These are phyloP conservation scores for Hypoxylon lienhwacheense DNA, from an alignment of 495 filamentous ascomycete species.

Conservation along the genomic window DNA sequence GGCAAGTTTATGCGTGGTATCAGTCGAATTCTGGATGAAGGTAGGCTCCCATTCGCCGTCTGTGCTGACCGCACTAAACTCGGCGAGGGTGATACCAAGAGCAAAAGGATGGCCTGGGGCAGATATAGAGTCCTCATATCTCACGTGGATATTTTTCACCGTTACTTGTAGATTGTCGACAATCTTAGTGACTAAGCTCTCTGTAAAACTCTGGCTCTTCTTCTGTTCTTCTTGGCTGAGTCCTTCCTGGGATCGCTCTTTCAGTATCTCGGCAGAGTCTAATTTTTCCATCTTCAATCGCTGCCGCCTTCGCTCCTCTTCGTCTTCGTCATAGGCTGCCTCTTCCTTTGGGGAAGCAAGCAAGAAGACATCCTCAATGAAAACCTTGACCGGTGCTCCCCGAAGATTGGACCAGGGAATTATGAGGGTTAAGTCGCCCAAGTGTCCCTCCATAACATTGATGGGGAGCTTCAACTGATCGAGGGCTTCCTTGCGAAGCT, in stretches of 20 bases:
- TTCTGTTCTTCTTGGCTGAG: constrained; percentile 93
- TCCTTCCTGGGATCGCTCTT: constrained; percentile 87
- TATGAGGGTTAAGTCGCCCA: constrained; percentile 83
- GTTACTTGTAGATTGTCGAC: constrained; percentile 97
- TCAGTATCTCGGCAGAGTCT: constrained; percentile 90
- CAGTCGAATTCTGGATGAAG: constrained; percentile 83
- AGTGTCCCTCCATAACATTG: constrained; percentile 93
- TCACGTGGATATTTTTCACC: constrained; percentile 95
- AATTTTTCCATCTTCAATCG: constrained; percentile 95
- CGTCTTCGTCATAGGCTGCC: constrained; percentile 86
- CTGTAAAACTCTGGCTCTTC: constrained; percentile 93
- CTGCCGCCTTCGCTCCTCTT: constrained; percentile 81
- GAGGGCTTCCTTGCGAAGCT: constrained; percentile 89
- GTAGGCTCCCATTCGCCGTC: constrained; percentile 91
- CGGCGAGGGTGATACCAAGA: constrained; percentile 84
- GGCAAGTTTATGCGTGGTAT: constrained; percentile 87
- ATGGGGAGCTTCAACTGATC: constrained; percentile 94
- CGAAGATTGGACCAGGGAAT: constrained; percentile 97
- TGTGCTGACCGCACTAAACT: constrained; percentile 94
- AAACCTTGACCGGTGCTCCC: constrained; percentile 89
- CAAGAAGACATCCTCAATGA: constrained; percentile 94
- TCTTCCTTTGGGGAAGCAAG: constrained; percentile 93
- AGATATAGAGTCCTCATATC: constrained; percentile 96
- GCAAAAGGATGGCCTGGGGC: constrained; percentile 95
- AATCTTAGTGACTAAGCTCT: constrained; percentile 91